A percentile compares a stretch with the other conserved stretches of the same genome.
Conservation (phyloP, 768 basidiomycete genomes). For the Chiua virens region DNA sequence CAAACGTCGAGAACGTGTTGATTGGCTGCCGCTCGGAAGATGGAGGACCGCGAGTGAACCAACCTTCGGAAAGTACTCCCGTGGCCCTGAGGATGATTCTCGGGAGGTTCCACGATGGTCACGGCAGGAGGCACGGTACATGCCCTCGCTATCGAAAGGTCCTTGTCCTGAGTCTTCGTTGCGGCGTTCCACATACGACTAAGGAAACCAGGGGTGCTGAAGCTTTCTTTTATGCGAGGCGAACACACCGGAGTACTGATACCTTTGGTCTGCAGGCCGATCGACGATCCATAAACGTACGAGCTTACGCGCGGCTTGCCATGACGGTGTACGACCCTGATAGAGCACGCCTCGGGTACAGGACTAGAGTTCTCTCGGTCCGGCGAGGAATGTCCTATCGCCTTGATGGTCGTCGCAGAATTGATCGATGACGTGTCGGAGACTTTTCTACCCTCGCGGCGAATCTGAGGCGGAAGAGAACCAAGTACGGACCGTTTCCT, state of each 20-base stretch:
- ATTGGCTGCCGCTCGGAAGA: slow-evolving; percentile 36
- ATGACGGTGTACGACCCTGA: slow-evolving; percentile 29
- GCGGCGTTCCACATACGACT: slow-evolving; percentile 77
- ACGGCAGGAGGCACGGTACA: slow-evolving; percentile 14
- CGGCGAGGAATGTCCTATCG: slow-evolving; percentile 25
- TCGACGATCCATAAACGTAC: slow-evolving; percentile 27
- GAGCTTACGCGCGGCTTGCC: slow-evolving; percentile 28
- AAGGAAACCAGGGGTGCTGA: slow-evolving; percentile 52
- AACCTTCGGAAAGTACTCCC: slow-evolving; percentile 40
- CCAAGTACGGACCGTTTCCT: slow-evolving; percentile 47
- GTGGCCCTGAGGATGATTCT: slow-evolving; percentile 25
- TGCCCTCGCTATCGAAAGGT: slow-evolving; percentile 10
- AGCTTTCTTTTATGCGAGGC: slow-evolving; percentile 34
- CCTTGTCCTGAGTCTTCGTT: slow-evolving; percentile 39
- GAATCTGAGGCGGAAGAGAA: slow-evolving; percentile 45
- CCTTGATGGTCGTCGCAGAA: slow-evolving; percentile 37
- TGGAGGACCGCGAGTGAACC: slow-evolving; percentile 45
- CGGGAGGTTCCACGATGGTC: slow-evolving; percentile 28
- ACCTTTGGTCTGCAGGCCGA: slow-evolving; percentile 12
- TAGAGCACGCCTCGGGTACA: slow-evolving; percentile 20
- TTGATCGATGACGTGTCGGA: slow-evolving; percentile 34
- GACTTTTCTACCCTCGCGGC: slow-evolving; percentile 41
- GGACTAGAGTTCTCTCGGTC: slow-evolving; percentile 18
- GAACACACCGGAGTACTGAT: slow-evolving; percentile 15
- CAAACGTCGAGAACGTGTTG: slow-evolving; percentile 29